Conservation (phyloP, 768 basidiomycete species). For the Cubamyces sp. region DNA sequence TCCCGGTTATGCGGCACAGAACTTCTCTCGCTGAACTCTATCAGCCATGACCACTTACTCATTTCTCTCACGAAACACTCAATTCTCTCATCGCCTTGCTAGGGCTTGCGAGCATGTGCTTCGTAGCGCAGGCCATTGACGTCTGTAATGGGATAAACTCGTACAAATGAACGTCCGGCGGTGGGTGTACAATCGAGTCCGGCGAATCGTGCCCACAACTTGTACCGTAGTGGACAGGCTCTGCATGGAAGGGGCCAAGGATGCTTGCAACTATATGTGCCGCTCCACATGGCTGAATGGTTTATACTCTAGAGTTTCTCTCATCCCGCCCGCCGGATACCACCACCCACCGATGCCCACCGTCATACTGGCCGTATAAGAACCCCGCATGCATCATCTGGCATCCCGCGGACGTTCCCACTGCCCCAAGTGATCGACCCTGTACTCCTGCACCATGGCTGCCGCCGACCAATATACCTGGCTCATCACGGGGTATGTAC, state of each 20-base stretch:
- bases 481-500: conserved; percentile 12
- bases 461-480: conserved; percentile 4
- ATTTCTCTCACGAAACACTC: no score
- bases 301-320: neutral
- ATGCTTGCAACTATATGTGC: neutral
- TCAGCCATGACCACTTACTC: no score
- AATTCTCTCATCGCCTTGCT: no score
- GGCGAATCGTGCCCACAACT: neutral
- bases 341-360: no score
- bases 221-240: neutral
- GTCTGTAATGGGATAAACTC: neutral
- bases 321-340: neutral
- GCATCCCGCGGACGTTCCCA: neutral
- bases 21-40: no score
- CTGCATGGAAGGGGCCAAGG: neutral
- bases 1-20: no score
- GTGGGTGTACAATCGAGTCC: neutral
- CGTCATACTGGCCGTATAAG: neutral
- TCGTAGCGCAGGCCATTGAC: no score
- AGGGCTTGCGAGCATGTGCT: no score
- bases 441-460: neutral
- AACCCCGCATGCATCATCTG: neutral
- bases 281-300: neutral
- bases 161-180: no score
- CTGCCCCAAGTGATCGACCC: neutral